A percentile compares a stretch with the other conserved stretches of the same genome.
phyloP scores from a whole-genome alignment of 768 basidiomycete genomes.

The Lactarius pseudohatsudake region DNA sequence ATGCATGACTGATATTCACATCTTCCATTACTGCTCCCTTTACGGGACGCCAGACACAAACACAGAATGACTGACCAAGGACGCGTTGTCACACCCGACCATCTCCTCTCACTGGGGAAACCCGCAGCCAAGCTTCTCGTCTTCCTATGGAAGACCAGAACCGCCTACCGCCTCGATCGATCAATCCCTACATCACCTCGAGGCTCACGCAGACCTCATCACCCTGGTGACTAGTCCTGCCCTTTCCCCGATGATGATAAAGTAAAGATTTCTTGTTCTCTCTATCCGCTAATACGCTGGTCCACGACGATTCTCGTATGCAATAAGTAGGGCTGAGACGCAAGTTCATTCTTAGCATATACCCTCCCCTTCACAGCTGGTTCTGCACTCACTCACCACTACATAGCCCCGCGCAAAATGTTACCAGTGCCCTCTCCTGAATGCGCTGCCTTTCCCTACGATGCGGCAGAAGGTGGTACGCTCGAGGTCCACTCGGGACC shows the following conservation, averaged over 20 bases:
- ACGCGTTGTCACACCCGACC: neutral
- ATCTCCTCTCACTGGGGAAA: neutral
- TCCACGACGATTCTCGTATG: constrained; percentile 4
- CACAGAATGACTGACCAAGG: neutral
- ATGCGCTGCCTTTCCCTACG: constrained; percentile 29
- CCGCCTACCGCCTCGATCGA: neutral
- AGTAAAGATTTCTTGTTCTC: neutral
- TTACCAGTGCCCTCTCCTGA: constrained; percentile 28
- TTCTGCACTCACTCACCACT: constrained; percentile 15
- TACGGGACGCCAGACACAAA: neutral
- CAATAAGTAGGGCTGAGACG: constrained; percentile 20
- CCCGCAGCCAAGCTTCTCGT: neutral
- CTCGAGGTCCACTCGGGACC: constrained; percentile 28
- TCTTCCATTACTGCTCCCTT: neutral
- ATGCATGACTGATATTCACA: neutral
- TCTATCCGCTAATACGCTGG: neutral
- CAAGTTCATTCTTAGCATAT: constrained; percentile 1
- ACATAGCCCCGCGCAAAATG: constrained; percentile 26
- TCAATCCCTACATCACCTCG: neutral
- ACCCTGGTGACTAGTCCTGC: neutral
- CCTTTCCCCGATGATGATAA: neutral
- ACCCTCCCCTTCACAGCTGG: constrained; percentile 2
- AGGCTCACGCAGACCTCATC: neutral
- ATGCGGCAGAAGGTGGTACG: constrained; percentile 36
- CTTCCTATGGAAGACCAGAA: neutral